These are phyloP conservation scores for Cryptococcus sp. DNA, from an alignment of 1,284 basidiomycete genomes.

Conservation along the genomic window DNA sequence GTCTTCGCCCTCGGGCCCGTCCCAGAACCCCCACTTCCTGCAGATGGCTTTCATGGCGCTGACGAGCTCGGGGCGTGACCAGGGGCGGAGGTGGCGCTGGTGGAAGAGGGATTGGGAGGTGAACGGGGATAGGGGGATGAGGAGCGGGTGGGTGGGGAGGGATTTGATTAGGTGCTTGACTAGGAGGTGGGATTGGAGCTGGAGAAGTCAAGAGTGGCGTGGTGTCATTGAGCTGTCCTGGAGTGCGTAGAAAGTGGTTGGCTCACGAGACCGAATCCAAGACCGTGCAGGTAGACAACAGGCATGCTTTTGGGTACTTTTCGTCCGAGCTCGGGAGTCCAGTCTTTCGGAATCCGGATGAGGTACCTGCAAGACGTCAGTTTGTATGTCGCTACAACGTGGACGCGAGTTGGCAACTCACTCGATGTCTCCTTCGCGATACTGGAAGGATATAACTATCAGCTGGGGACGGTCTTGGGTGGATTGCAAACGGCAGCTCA, in stretches of 20 bases:
- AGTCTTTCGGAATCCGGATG: conserved; percentile 63
- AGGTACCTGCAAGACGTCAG: conserved; percentile 59
- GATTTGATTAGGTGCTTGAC: conserved; percentile 46
- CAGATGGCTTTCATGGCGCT: conserved; percentile 61
- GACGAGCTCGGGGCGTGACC: conserved; percentile 61
- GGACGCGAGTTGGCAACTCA: no score
- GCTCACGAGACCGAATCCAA: conserved; percentile 67
- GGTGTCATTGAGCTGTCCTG: not conserved
- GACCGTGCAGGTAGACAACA: conserved; percentile 78
- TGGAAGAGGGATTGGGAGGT: conserved; percentile 82
- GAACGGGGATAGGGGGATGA: conserved; percentile 77
- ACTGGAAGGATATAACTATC: conserved; percentile 19
- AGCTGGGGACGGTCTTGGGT: conserved; percentile 1
- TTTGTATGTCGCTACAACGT: not conserved
- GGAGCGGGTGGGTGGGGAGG: conserved; percentile 66
- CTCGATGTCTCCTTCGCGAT: conserved; percentile 52
- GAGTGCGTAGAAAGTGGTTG: not conserved
- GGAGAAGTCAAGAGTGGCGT: conserved; percentile 26
- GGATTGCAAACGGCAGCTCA: conserved; percentile 8
- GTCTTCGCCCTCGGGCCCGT: conserved; percentile 2
- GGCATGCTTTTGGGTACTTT: conserved; percentile 56
- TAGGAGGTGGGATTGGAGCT: conserved; percentile 53
- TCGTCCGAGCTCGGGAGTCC: conserved; percentile 55
- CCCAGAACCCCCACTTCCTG: conserved; percentile 60
- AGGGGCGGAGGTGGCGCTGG: conserved; percentile 65